Conservation (phyloP, 208 protist species). For the Strigomonas culicis region DNA sequence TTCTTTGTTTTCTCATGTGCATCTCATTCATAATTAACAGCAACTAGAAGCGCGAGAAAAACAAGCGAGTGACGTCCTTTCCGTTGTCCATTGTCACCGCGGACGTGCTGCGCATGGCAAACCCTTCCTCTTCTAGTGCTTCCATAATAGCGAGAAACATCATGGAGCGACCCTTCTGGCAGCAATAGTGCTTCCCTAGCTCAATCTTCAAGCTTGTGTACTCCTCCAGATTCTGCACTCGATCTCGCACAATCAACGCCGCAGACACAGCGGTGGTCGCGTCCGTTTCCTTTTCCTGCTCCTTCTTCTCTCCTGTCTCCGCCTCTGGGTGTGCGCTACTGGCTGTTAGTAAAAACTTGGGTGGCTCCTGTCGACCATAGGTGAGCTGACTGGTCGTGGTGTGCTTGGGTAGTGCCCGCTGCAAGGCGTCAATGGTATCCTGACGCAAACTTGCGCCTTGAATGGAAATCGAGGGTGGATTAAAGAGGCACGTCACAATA, state of each 20-base stretch:
- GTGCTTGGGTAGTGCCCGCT: constrained; percentile 53
- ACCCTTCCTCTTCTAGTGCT: constrained; percentile 73
- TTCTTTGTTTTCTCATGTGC: not conserved
- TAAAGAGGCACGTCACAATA: constrained; percentile 76
- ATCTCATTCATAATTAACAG: constrained; percentile 2
- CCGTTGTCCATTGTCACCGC: constrained; percentile 34
- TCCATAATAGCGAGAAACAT: constrained; percentile 65
- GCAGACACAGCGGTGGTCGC: not conserved
- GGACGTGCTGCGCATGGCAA: constrained; percentile 56
- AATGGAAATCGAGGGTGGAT: constrained; percentile 66
- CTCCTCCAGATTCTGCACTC: constrained; percentile 18
- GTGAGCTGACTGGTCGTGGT: constrained; percentile 44
- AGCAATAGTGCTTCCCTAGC: constrained; percentile 80
- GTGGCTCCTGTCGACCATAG: constrained; percentile 19
- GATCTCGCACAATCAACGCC: not conserved
- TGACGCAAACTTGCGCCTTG: constrained; percentile 68
- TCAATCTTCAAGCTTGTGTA: constrained; percentile 64
- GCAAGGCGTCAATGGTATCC: constrained; percentile 71
- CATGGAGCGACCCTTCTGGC: constrained; percentile 59
- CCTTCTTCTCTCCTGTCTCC: not conserved
- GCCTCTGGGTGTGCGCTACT: not conserved
- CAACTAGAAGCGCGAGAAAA: constrained; percentile 65
- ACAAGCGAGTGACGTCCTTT: constrained; percentile 69
- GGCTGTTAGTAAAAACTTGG: constrained; percentile 41
- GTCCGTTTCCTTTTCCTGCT: not conserved